phyloP scores from a whole-genome alignment of 768 basidiomycete genomes.

The Coprinopsis cinerea region DNA sequence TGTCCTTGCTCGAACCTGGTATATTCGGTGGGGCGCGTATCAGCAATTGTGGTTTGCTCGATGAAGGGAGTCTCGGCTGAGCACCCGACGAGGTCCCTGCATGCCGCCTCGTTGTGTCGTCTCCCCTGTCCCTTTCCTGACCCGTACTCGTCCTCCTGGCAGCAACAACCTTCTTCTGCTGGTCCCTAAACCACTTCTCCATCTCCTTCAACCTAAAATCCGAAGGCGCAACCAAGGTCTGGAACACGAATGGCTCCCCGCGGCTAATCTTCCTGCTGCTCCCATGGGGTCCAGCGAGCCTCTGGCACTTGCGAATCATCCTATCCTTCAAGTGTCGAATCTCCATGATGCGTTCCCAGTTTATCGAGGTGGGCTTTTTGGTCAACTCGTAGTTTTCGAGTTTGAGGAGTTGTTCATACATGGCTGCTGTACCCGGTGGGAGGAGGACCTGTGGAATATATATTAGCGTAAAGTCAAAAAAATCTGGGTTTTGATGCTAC shows the following conservation, averaged over 20 bases:
- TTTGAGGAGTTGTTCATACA: constrained; percentile 62
- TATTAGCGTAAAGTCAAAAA: neutral
- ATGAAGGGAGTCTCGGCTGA: no score
- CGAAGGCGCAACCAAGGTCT: constrained; percentile 59
- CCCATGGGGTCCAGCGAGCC: constrained; percentile 40
- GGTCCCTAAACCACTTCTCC: constrained; percentile 68
- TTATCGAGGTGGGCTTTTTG: constrained; percentile 46
- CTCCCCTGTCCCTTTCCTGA: no score
- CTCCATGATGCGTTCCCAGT: constrained; percentile 66
- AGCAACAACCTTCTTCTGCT: constrained; percentile 37
- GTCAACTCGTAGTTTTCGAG: constrained; percentile 56
- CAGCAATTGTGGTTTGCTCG: no score
- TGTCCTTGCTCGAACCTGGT: no score
- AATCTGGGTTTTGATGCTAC: neutral
- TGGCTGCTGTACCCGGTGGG: constrained; percentile 57
- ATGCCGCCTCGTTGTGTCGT: no score
- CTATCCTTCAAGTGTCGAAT: constrained; percentile 77
- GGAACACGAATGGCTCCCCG: constrained; percentile 45
- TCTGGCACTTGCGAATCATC: constrained; percentile 75
- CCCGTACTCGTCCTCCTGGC: no score
- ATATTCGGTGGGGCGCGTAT: no score
- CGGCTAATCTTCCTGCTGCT: constrained; percentile 32
- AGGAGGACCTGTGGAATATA: constrained; percentile 62
- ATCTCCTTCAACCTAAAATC: constrained; percentile 76
- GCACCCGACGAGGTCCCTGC: no score